A percentile compares a stretch with the other conserved stretches of the same genome.
Evolutionary conservation across 176 grass and related monocot species (phyloP).

Genomic region (Zizania latifolia): DNA sequence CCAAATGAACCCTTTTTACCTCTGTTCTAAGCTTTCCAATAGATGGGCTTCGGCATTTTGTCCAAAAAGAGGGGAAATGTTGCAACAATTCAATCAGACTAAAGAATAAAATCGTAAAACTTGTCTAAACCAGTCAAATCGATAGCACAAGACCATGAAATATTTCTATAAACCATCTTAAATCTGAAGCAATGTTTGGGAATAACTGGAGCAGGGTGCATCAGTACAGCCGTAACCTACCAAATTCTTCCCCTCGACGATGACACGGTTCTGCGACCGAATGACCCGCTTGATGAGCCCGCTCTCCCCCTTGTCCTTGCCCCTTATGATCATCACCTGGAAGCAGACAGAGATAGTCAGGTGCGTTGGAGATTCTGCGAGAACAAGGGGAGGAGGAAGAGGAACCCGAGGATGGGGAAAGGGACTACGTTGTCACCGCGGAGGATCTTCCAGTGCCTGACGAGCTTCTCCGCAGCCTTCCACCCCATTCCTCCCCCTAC

Average conservation of each 20-base stretch:
- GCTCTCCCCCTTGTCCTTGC: slow-evolving; percentile 84
- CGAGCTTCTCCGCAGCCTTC: slow-evolving; percentile 83
- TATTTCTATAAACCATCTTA: not conserved
- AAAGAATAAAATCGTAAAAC: not conserved
- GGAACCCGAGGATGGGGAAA: not conserved
- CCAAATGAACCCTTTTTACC: not conserved
- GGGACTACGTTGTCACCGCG: slow-evolving; percentile 68
- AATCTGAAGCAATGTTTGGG: not conserved
- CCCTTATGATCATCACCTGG: slow-evolving; percentile 92
- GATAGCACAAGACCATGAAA: not conserved
- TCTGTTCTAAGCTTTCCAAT: not conserved
- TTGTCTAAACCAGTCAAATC: not conserved
- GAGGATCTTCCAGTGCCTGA: slow-evolving; percentile 82
- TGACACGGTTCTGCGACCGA: slow-evolving; percentile 86
- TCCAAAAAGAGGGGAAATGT: not conserved
- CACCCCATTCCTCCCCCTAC: slow-evolving; percentile 51
- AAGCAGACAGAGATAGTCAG: not conserved
- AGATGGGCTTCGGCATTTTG: not conserved
- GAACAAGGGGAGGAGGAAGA: not conserved
- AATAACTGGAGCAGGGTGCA: not conserved
- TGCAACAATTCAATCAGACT: not conserved
- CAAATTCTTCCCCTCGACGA: slow-evolving; percentile 94
- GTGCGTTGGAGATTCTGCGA: not conserved
- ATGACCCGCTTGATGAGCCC: slow-evolving; percentile 88
- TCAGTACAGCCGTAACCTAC: slow-evolving; percentile 17